Conservation (phyloP, 1,284 basidiomycete species). For the Xerocomus minutiporus region DNA sequence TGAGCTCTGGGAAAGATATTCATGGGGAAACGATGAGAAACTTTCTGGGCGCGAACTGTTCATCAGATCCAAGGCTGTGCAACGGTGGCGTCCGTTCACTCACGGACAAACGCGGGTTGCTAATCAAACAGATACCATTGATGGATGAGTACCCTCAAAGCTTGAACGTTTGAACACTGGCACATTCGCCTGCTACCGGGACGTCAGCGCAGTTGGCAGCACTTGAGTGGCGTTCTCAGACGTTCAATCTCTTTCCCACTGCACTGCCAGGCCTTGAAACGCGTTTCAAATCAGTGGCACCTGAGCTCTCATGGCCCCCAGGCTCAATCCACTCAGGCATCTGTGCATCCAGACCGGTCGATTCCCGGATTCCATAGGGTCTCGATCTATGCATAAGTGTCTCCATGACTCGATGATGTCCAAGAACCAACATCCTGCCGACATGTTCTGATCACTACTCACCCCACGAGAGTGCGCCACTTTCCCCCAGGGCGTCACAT, state of each 20-base stretch:
- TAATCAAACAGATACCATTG: no score
- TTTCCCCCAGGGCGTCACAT: not conserved
- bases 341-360: not conserved
- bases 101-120: no score
- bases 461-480: not conserved
- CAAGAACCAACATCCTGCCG: not conserved
- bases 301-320: not conserved
- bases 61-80: not conserved
- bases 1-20: no score
- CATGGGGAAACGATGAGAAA: not conserved
- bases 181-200: no score
- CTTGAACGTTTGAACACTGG: not conserved
- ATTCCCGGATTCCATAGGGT: not conserved
- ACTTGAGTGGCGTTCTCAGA: not conserved
- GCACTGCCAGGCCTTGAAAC: not conserved
- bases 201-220: no score
- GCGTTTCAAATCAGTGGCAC: not conserved
- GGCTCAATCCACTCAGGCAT: not conserved
- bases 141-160: not conserved
- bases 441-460: not conserved
- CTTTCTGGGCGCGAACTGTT: not conserved
- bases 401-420: not conserved
- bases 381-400: not conserved
- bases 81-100: not conserved
- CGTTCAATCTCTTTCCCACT: not conserved